Percentiles rank a stretch among this genome's conserved stretches.
Evolutionary conservation across 2,329 filamentous ascomycete genomes (phyloP).

Genomic region (Aspergillus texensis): DNA sequence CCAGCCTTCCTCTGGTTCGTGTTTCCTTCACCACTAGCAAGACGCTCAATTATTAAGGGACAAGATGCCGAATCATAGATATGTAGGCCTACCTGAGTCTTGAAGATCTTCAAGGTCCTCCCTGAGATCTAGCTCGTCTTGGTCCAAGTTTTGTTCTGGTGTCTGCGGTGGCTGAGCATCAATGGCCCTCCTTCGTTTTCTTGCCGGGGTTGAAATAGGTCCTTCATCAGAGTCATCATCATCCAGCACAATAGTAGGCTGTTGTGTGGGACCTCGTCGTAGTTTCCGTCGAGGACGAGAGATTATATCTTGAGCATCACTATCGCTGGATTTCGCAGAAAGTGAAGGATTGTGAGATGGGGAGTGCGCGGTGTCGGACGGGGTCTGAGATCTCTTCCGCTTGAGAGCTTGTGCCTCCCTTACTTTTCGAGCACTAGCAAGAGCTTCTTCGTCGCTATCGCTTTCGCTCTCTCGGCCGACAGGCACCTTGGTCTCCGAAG

Average conservation of each 20-base stretch:
- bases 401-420: conserved; percentile 10
- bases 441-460: conserved; percentile 13
- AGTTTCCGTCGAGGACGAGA: conserved; percentile 30
- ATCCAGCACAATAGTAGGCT: conserved; percentile 29
- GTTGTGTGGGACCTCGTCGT: conserved; percentile 30
- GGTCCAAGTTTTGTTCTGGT: conserved; percentile 27
- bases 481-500: background rate
- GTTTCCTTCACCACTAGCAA: conserved; percentile 37
- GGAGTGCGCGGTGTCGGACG: conserved; percentile 8
- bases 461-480: conserved; percentile 20
- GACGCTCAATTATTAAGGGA: background rate
- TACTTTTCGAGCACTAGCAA: conserved; percentile 19
- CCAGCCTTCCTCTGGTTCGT: conserved; percentile 45
- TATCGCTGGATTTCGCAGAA: conserved; percentile 22
- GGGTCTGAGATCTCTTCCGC: conserved; percentile 20
- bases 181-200: conserved; percentile 23
- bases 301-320: conserved; percentile 32
- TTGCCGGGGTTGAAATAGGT: conserved; percentile 31
- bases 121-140: conserved; percentile 46
- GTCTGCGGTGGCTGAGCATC: conserved; percentile 24
- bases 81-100: conserved; percentile 41
- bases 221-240: conserved; percentile 35
- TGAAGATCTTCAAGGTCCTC: conserved; percentile 50
- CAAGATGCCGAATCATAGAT: background rate
- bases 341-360: conserved; percentile 3